Base-by-base conservation (phyloP, 2,329 filamentous ascomycete species). In the Trichoderma harzianum region DNA sequence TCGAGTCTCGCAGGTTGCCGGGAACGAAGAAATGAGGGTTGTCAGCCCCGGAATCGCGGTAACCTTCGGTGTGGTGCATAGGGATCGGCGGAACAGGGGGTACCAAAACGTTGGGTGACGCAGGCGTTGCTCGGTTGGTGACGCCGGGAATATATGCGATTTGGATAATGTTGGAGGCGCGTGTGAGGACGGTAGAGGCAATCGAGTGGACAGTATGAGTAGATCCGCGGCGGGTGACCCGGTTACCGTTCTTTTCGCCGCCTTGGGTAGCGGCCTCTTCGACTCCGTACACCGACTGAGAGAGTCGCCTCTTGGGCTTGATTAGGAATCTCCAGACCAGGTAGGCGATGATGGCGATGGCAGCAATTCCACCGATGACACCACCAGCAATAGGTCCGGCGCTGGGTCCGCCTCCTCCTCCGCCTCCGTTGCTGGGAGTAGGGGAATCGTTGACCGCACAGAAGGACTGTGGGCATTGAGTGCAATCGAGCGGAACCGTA, bases 71-170 rank as follows among this genome's bases (percentile, higher is more conserved):
- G 70, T 90, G 85, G 51, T 88, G 85, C 76, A 88, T 90, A 61
- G 96, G 95, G 73, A 98, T 94, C 18, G 95, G 94, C 55, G 96
- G 96, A 5, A 99, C 95, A 0, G 95, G 95, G n/a, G 95, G 94
- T 5, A 97, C 92, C 65, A 95, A 88, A 24, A 94, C 84, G 51
- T 90, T 90, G 3, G 93, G 93, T 0, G 94, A 95, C n/a, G 92
- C 91, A 6, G 93, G 92, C 8, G 91, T 91, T 14, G 95, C 94
- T 76, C 95, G 90, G 83, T 98, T 98, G 73, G 94, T 98, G 77
- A 98, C 95, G 73, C 96, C 96, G 16, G 96, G 96, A 75, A 99
- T 98, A 82, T 98, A 99, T 70, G 96, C 96, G 82, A 99, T 99
- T 83, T 98, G 96, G 78, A 99, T 99, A 80, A 99, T 95, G 84